Percentiles rank a stretch among this genome's conserved stretches.
These are phyloP conservation scores for Monilinia polystroma DNA, from an alignment of 2,329 filamentous ascomycete genomes.

Conservation along the genomic window DNA sequence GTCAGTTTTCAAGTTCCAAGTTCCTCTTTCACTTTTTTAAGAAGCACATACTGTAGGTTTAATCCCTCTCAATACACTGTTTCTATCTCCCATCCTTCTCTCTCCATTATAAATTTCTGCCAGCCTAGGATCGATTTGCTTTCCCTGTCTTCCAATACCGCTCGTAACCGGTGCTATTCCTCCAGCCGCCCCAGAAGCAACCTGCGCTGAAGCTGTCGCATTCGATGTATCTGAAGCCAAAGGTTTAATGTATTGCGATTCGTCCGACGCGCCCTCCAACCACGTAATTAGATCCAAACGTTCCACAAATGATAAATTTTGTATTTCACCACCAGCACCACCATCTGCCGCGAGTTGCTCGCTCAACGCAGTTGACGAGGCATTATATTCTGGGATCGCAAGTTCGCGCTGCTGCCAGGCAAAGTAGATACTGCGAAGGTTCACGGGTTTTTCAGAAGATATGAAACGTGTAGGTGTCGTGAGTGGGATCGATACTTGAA, in stretches of 20 bases:
- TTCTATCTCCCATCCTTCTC: conserved; percentile 88
- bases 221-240: conserved; percentile 60
- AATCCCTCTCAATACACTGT: conserved; percentile 79
- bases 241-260: conserved; percentile 90
- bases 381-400: conserved; percentile 87
- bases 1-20: background rate
- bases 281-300: conserved; percentile 88
- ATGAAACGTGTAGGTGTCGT: conserved; percentile 80
- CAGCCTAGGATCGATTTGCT: conserved; percentile 74
- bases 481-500: conserved; percentile 64
- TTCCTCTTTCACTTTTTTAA: background rate
- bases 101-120: conserved; percentile 90
- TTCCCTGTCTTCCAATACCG: conserved; percentile 56
- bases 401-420: conserved; percentile 93
- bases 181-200: conserved; percentile 47
- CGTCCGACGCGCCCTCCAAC: conserved; percentile 85
- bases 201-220: conserved; percentile 48
- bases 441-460: conserved; percentile 70
- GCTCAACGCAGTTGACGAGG: conserved; percentile 76
- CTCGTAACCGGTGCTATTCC: conserved; percentile 43
- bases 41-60: conserved; percentile 72
- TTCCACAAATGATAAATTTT: conserved; percentile 90
- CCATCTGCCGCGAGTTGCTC: conserved; percentile 60
- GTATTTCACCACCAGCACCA: conserved; percentile 65
- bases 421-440: conserved; percentile 93